Evolutionary conservation across 768 basidiomycete species (phyloP).

Genomic region (Mycena galopus): DNA sequence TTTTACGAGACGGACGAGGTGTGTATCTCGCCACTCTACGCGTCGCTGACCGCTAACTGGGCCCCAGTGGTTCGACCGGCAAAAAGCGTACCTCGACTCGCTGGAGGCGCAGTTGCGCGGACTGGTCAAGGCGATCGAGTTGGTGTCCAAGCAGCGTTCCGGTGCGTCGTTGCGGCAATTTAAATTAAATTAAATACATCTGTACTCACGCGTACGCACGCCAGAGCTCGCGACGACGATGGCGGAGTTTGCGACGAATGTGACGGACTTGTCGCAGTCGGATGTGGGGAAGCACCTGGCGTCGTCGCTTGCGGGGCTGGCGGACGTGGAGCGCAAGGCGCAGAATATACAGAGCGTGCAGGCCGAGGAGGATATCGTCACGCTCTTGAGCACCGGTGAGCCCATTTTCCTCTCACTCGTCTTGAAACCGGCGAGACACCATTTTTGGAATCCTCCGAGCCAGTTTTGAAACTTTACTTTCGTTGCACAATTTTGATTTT

Average conservation of each 20-base stretch:
- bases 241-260: slow-evolving; percentile 84
- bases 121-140: slow-evolving; percentile 88
- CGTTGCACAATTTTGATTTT: neutral
- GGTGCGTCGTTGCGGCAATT: slow-evolving; percentile 66
- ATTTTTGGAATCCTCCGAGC: no score
- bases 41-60: neutral
- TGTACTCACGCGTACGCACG: neutral
- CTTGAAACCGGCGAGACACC: no score
- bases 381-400: slow-evolving; percentile 81
- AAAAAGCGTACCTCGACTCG: slow-evolving; percentile 87
- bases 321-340: slow-evolving; percentile 79
- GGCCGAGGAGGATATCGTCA: slow-evolving; percentile 85
- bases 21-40: slow-evolving; percentile 30
- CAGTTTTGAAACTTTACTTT: no score
- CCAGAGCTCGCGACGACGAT: slow-evolving; percentile 78
- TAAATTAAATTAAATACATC: neutral
- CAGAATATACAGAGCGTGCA: slow-evolving; percentile 82
- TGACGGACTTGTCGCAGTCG: slow-evolving; percentile 77
- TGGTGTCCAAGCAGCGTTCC: slow-evolving; percentile 84
- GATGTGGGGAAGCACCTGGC: slow-evolving; percentile 84
- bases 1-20: slow-evolving; percentile 94
- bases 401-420: no score
- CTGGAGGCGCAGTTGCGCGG: slow-evolving; percentile 91
- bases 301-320: slow-evolving; percentile 75
- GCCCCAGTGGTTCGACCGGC: slow-evolving; percentile 90